Evolutionary conservation across 768 basidiomycete genomes (phyloP), one percentile per base, ranked within the genome.

Genomic region (Lepiota subincarnata): DNA sequence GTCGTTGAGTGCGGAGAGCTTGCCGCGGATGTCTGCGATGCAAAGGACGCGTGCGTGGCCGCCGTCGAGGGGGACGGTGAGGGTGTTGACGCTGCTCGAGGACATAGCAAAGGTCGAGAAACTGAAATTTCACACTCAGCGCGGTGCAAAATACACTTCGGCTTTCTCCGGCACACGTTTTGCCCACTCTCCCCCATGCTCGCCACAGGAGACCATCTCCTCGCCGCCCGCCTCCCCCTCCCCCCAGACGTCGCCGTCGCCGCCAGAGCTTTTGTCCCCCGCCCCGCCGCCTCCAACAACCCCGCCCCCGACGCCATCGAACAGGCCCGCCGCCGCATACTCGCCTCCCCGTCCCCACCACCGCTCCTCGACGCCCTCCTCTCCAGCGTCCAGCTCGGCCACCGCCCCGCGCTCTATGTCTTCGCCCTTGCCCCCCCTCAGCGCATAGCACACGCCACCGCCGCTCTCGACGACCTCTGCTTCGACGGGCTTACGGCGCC

Each of bases 21-120:
- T 84, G 60, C 93, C 95, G 57, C 89, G 85, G 59, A 92, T 88
- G 72, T 99, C 97, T 36, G 97, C 95, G 57, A 98, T 80, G 67
- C 96, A 98, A 46, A 99, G 83, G 66, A 99, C 86, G 42, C 95
- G 79, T 51, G 90, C 93, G 46, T 87, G 83, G n/a, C 70, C 66
- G 16, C 86, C 80, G 75, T 93, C 89, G 59, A 93, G 79, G 37
- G 91, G 69, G 70, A 83, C 86, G 67, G 86, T 89, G 68, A 86
- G 85, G 11, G 86, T 87, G 66, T 90, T 89, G 53, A 87, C 80
- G 51, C 81, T 79, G 51, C 79, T 81, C 46, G 82, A 82, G 48
- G 81, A 74, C 54, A 85, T 81, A 60, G 83, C 24, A 24, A 84
- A 82, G 60, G 58, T 58, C 37, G 39, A 34, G 18, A 34, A 61